Base-by-base conservation (phyloP, 2,329 filamentous ascomycete genomes). In the Teratosphaeria zuluensis region DNA sequence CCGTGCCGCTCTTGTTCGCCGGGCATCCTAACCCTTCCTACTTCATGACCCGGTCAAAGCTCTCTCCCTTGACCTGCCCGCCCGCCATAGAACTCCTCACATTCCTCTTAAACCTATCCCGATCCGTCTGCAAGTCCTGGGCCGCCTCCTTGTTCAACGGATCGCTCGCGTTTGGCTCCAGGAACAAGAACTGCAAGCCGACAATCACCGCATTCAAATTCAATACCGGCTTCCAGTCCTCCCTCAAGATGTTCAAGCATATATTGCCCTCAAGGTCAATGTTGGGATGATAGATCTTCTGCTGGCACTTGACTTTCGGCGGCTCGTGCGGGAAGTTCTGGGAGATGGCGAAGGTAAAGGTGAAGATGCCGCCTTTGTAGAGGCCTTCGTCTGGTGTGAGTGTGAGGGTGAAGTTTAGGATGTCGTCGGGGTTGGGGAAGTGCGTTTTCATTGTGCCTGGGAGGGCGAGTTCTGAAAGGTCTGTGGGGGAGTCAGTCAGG, bases 201-300 rank as follows among this genome's bases (percentile, higher is more conserved):
- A 97, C 91, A 66, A 99, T 94, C 48, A 97, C 91, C 16, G 94
- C 92, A 72, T 97, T 96, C 72, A 99, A 75, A 74, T 97, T 97
- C 72, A 99, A 78, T 52, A 99, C 94, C 0, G 94, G 94, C 80
- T 97, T 99, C 94, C 94, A 99, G 78, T 99, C 94, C 77, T 99
- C 94, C 62, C 94, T 81, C 70, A 99, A 76, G 69, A 99, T 99
- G 74, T 99, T 99, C 70, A 99, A 77, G 78, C 94, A 99, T 63
- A 99, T 92, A 72, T 99, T 99, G 67, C 94, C 94, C 73, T 97
- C 90, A 48, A 96, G 82, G 71, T 99, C 94, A 72, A 99, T 99
- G 75, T 99, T 99, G 5, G 94, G 94, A 73, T 99, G 94, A 78
- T 99, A 99, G 69, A 99, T 97, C 81, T 96, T 97, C 77, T 99